Conservation (phyloP, 2,329 filamentous ascomycete species). For the Lasiodiplodia sp. region DNA sequence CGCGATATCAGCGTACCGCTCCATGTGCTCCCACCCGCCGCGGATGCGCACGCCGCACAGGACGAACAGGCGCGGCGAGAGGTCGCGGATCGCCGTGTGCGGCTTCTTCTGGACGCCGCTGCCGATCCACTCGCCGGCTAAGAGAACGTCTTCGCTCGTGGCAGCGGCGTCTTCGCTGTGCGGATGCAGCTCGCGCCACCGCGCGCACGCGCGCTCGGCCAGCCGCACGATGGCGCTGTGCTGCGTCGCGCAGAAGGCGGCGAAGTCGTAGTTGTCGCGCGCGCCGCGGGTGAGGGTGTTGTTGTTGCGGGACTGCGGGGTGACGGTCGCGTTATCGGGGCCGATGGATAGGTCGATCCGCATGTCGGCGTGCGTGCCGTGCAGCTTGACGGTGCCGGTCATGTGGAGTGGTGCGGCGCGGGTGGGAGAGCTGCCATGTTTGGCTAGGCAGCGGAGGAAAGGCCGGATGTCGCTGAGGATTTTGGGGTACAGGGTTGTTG, state of each 20-base stretch:
- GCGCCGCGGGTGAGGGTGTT: not conserved
- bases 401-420: slow-evolving; percentile 34
- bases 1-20: not conserved
- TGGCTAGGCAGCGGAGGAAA: not conserved
- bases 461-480: not conserved
- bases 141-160: not conserved
- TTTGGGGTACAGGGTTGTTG: not conserved
- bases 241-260: not conserved
- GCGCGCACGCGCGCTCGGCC: too few species aligned
- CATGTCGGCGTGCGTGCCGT: slow-evolving; percentile 45
- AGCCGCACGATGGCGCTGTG: not conserved
- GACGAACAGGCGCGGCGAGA: not conserved
- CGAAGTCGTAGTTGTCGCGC: not conserved
- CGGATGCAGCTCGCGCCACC: not conserved
- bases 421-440: not conserved
- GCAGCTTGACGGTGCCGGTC: slow-evolving; percentile 42
- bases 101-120: not conserved
- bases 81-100: not conserved
- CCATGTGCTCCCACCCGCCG: not conserved
- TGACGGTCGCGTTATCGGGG: not conserved
- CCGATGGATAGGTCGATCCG: slow-evolving; percentile 32
- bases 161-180: not conserved
- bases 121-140: not conserved
- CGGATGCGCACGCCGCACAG: not conserved
- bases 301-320: too few species aligned